Evolutionary conservation across 306 rosid species (phyloP), one percentile per base, ranked within the genome.

Genomic region (Delonix regia): DNA sequence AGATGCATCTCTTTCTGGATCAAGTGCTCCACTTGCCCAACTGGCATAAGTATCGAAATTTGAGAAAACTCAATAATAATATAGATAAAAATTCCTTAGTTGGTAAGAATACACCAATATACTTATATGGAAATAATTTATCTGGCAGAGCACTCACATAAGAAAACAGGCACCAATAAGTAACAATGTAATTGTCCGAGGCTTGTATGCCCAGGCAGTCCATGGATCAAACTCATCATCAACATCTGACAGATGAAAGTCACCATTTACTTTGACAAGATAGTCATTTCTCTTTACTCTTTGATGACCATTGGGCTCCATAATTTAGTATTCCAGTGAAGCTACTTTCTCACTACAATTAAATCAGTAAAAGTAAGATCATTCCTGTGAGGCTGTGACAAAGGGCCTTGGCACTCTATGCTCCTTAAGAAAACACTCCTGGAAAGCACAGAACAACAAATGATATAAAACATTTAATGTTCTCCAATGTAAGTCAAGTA

Each of bases 141-240:
- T 66, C 57, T 25, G 83, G 73, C 15, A 67, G 77, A 78, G 60
- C 38, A 85, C 99, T 93, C 88, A 96, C 99, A 96, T 96, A 47
- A 96, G 99, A 81, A 96, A 93, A 83, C 97, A 87, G 51, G 99
- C 97, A 74, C 99, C 99, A 73, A 96, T 76, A 68, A 96, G 96
- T 78, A 96, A 89, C 85, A 96, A 80, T 25, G 99, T 87, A 75
- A 96, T 86, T 0, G 99, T 96, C 16, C 92, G 99, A 75, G 99
- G 99, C 91, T 83, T 93, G 96, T 96, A 96, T 18, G 99, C 98
- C 99, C 98, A 96, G 22, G 99, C 99, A 61, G 99, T 96, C 99
- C 99, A 96, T n/a, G 99, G 99, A 90, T 96, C 99, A 78, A 84
- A 83, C 16, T 93, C 99, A 62, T 93, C 98, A 12, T 87, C 87